phyloP scores from a whole-genome alignment of 1,139 yeast genomes.

The Lodderomyces pseudojiufengensis region DNA sequence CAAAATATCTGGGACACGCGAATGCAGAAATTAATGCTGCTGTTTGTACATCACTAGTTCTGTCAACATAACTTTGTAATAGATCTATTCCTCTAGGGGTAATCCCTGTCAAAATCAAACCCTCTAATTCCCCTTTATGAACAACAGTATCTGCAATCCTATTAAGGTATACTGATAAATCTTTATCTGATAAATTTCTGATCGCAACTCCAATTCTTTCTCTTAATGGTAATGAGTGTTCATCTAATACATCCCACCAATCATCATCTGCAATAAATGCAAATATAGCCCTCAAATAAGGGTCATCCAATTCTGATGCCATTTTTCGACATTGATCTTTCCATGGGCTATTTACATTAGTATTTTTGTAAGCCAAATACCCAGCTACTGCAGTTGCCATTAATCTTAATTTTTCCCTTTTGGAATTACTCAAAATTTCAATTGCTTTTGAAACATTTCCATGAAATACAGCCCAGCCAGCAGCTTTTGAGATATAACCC shows the following conservation, averaged over 20 bases:
- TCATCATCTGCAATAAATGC: conserved; percentile 93
- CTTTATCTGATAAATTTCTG: conserved; percentile 76
- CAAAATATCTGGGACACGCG: conserved; percentile 80
- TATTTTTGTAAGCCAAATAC: conserved; percentile 69
- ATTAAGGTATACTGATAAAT: conserved; percentile 63
- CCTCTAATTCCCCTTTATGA: conserved; percentile 81
- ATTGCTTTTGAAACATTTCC: conserved; percentile 84
- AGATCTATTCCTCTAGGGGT: conserved; percentile 80
- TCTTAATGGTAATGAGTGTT: conserved; percentile 78
- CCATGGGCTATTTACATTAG: conserved; percentile 76
- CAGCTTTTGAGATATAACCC: conserved; percentile 82
- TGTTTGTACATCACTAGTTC: conserved; percentile 90
- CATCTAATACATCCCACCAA: conserved; percentile 96
- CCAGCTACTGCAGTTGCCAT: conserved; percentile 97
- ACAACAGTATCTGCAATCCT: conserved; percentile 71
- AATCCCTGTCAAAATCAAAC: conserved; percentile 83
- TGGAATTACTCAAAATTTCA: conserved; percentile 58
- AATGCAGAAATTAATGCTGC: conserved; percentile 78
- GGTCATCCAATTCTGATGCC: conserved; percentile 84
- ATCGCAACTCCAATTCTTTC: conserved; percentile 90
- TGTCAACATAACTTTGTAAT: conserved; percentile 81
- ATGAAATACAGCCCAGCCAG: conserved; percentile 96
- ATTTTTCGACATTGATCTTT: conserved; percentile 85
- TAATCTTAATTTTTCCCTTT: conserved; percentile 60
- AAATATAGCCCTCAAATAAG: conserved; percentile 86